A percentile compares a stretch with the other conserved stretches of the same genome.
Evolutionary conservation across 331 rosid species (phyloP).

Genomic region (Cucumis variabilis): DNA sequence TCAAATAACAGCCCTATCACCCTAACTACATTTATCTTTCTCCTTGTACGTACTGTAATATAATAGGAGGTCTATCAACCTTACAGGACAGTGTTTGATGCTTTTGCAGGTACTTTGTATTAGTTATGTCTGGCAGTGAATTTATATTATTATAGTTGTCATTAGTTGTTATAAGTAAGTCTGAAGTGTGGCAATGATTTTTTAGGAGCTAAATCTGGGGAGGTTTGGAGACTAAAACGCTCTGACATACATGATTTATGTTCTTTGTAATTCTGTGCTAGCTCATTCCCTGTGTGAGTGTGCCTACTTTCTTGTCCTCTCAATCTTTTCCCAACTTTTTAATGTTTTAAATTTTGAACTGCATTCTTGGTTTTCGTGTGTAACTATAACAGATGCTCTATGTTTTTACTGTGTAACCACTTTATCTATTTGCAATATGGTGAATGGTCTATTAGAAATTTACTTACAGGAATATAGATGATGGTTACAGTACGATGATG

Average conservation of each 20-base stretch:
- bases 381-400: neutral
- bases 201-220: neutral
- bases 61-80: too few relatives aligned
- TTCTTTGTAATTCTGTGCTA: neutral
- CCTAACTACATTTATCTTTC: too few relatives aligned
- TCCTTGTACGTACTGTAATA: too few relatives aligned
- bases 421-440: neutral
- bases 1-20: too few relatives aligned
- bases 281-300: neutral
- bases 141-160: too few relatives aligned
- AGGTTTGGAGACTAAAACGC: neutral
- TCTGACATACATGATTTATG: neutral
- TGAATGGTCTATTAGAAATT: neutral
- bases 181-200: neutral
- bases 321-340: neutral
- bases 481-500: too few relatives aligned
- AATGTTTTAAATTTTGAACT: neutral
- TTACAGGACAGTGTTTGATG: slow-evolving; percentile 31
- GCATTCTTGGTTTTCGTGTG: neutral
- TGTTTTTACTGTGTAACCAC: neutral
- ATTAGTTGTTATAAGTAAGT: neutral
- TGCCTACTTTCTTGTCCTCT: neutral
- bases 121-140: neutral
- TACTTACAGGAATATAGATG: too few relatives aligned
- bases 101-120: slow-evolving; percentile 63